phyloP scores from a whole-genome alignment of 2,329 filamentous ascomycete genomes.

The Calonectria ilicicola region DNA sequence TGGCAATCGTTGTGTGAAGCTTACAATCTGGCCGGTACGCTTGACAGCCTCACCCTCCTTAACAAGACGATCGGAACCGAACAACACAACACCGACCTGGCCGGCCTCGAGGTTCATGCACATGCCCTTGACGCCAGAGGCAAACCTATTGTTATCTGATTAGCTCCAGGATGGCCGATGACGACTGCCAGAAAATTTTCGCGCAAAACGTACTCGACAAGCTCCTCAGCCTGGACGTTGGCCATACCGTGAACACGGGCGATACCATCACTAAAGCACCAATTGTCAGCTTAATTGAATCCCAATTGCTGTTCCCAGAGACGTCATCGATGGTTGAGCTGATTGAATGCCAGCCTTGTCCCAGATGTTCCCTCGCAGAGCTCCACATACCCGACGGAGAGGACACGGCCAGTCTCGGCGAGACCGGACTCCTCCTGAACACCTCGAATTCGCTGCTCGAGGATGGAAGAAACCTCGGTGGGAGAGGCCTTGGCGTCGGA shows the following conservation, averaged over 20 bases:
- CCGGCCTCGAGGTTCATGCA: conserved; percentile 99
- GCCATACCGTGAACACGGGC: conserved; percentile 99
- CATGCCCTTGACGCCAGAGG: conserved; percentile 99
- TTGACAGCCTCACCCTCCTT: conserved; percentile 99
- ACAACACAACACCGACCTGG: conserved; percentile 99
- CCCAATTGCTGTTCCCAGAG: conserved; percentile 25
- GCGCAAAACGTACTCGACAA: conserved; percentile 87
- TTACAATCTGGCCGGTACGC: conserved; percentile 99
- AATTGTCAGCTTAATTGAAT: conserved; percentile 45
- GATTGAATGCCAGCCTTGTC: conserved; percentile 28
- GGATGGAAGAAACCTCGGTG: conserved; percentile 98
- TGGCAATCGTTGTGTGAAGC: conserved; percentile 51
- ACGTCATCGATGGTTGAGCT: conserved; percentile 21
- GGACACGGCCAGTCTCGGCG: conserved; percentile 98
- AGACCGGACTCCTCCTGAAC: conserved; percentile 96
- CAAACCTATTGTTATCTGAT: conserved; percentile 77
- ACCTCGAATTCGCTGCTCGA: conserved; percentile 99
- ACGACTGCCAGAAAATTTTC: conserved; percentile 21
- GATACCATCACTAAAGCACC: conserved; percentile 91
- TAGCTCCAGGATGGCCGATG: conserved; percentile 30
- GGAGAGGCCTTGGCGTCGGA: conserved; percentile 93
- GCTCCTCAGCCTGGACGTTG: conserved; percentile 99
- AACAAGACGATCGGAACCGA: conserved; percentile 99
- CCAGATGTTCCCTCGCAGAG: conserved; percentile 34
- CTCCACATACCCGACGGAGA: conserved; percentile 94